A percentile compares a stretch with the other conserved stretches of the same genome.
These are phyloP conservation scores for Apophysomyces variabilis DNA, from an alignment of 371 early-diverging fungal species.

Conservation along the genomic window DNA sequence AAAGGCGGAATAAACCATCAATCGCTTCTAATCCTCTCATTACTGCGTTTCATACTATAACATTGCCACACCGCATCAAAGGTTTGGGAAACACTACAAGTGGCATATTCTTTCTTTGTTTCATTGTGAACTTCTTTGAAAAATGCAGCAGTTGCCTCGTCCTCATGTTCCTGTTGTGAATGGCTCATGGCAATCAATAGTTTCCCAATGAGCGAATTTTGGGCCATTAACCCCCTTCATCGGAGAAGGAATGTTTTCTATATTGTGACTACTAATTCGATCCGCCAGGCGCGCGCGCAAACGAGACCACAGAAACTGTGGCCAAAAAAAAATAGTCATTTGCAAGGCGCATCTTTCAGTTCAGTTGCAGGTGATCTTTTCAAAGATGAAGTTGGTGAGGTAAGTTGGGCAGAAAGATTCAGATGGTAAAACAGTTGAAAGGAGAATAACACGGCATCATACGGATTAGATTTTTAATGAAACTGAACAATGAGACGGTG, in stretches of 20 bases:
- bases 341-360: neutral
- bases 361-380: slow-evolving; percentile 1
- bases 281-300: too few species aligned
- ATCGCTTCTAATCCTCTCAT: neutral
- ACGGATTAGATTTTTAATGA: slow-evolving; percentile 87
- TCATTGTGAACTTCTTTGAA: slow-evolving; percentile 49
- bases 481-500: slow-evolving; percentile 92
- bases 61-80: slow-evolving; percentile 49
- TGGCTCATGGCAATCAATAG: neutral
- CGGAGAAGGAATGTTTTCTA: too few species aligned
- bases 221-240: too few species aligned
- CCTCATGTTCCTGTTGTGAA: slow-evolving; percentile 14
- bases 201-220: too few species aligned
- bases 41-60: slow-evolving; percentile 35
- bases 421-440: neutral
- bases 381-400: slow-evolving; percentile 10
- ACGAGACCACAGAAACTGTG: too few species aligned
- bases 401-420: neutral
- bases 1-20: neutral
- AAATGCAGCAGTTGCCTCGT: slow-evolving; percentile 40
- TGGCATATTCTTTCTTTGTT: slow-evolving; percentile 31
- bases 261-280: too few species aligned
- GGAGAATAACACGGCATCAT: slow-evolving; percentile 8
- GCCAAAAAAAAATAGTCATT: neutral
- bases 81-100: slow-evolving; percentile 43